These are phyloP conservation scores for Pythium aquatile DNA, from an alignment of 352 stramenopile species.

Conservation along the genomic window DNA sequence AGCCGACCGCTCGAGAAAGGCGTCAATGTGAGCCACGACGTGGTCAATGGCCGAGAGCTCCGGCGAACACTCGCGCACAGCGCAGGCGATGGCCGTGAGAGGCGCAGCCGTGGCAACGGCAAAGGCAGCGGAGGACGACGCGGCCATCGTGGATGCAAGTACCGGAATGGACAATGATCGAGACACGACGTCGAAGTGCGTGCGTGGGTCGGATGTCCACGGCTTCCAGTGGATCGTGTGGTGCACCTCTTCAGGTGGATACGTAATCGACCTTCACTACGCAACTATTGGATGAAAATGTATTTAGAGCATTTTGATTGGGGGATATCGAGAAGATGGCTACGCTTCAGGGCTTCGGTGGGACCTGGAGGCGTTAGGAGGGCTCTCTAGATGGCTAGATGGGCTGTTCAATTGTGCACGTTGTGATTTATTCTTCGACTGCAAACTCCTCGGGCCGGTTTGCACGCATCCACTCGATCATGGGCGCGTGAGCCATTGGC, in stretches of 20 bases:
- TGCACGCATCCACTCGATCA: conserved; percentile 23
- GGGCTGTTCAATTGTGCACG: not conserved
- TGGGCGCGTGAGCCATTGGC: conserved; percentile 19
- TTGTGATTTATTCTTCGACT: not conserved
- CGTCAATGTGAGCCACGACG: conserved; percentile 26
- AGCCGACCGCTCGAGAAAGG: conserved; percentile 25
- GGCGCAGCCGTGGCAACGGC: conserved; percentile 18
- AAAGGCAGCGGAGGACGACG: conserved; percentile 8
- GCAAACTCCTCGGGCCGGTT: conserved; percentile 11
- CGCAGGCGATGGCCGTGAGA: conserved; percentile 23
- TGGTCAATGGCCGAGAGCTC: conserved; percentile 28
- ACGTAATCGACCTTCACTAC: conserved; percentile 10
- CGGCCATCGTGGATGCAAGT: not conserved
- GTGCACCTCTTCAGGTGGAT: not conserved
- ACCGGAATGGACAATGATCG: not conserved
- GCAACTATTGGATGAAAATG: conserved; percentile 6
- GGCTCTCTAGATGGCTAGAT: not conserved
- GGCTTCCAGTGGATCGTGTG: conserved; percentile 8
- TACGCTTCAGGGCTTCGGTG: conserved; percentile 1
- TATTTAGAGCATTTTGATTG: conserved; percentile 1
- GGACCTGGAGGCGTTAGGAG: not conserved
- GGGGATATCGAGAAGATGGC: conserved; percentile 7
- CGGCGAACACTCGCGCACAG: conserved; percentile 19
- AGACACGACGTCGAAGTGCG: conserved; percentile 4
- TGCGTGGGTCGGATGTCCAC: no score